Evolutionary conservation across 192 early-diverging fungal species (phyloP), one percentile per base, ranked within the genome.

Genomic region (Dissophora ornata): DNA sequence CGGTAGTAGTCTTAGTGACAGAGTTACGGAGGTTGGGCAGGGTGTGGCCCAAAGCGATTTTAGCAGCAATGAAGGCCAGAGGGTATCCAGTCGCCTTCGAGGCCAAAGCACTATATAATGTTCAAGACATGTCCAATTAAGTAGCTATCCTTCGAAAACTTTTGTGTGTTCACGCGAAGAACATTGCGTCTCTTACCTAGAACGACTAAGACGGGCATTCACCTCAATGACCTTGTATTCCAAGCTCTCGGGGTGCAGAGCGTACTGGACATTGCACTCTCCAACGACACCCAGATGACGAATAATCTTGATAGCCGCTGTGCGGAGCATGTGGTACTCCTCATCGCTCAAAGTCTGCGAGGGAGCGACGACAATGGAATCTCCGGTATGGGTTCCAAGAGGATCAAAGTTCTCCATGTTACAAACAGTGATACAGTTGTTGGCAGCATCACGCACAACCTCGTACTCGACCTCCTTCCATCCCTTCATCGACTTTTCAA

Each of bases 391-490:
- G 42, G 95, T 94, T 24, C 97, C 96, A 34, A 99, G 90, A 24
- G 97, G 97, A 67, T 99, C 97, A 87, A 99, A 98, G 90, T 99
- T 99, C 81, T 99, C 96, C 96, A 98, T 99, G 87, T 99, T 99
- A 82, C 97, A 99, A 40, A 99, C 96, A 26, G 97, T 98, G 57
- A 99, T 96, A 81, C 97, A 99, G 85, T 99, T 99, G 82, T 99
- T 90, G 50, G 90, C 87, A 49, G 94, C 90, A 81, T 99, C 97
- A 65, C 97, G 92, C 26, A 99, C 96, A 33, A 99, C 96, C 78
- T 99, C 97, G 79, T 99, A 99, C 84, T 99, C 97, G 51, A 99
- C 88, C 84, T 99, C 97, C 81, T 99, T 99, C 96, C 97, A 99
- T 26, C 97, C 97, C 79, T 96, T 96, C 95, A 99, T 97, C 13